phyloP scores from a whole-genome alignment of 495 filamentous ascomycete species.

The Symbiotaphrina buchneri region DNA sequence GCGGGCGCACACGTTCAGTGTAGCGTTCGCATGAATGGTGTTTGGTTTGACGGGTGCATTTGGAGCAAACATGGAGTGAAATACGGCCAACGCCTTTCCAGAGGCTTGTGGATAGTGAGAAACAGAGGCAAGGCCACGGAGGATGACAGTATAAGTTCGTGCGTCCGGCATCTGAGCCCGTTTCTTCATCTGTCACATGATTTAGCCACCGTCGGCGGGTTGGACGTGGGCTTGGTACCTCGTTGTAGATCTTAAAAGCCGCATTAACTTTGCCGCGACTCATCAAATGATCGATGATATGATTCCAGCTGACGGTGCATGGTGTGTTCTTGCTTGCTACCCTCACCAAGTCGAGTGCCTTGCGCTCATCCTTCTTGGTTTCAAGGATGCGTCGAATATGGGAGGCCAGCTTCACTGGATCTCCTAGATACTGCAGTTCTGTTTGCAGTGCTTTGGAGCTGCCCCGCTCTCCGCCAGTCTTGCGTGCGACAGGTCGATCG shows the following conservation, averaged over 20 bases:
- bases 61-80: slow-evolving; percentile 39
- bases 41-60: slow-evolving; percentile 36
- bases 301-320: slow-evolving; percentile 67
- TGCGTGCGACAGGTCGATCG: too few relatives aligned
- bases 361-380: slow-evolving; percentile 24
- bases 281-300: slow-evolving; percentile 52
- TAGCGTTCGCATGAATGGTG: slow-evolving; percentile 68
- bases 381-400: slow-evolving; percentile 33
- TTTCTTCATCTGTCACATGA: slow-evolving; percentile 68
- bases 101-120: slow-evolving; percentile 26
- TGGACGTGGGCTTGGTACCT: slow-evolving; percentile 21
- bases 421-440: slow-evolving; percentile 39
- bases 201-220: neutral
- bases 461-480: slow-evolving; percentile 1
- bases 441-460: slow-evolving; percentile 11
- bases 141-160: slow-evolving; percentile 61
- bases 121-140: slow-evolving; percentile 45
- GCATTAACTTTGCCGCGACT: slow-evolving; percentile 27
- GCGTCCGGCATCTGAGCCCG: slow-evolving; percentile 48
- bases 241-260: slow-evolving; percentile 65
- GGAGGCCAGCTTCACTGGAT: slow-evolving; percentile 41
- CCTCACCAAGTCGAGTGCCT: slow-evolving; percentile 44
- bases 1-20: slow-evolving; percentile 54
- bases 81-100: slow-evolving; percentile 39
- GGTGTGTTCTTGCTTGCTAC: slow-evolving; percentile 33